Conservation (phyloP, 1,284 basidiomycete genomes). For the Ustilago xerochloae region DNA sequence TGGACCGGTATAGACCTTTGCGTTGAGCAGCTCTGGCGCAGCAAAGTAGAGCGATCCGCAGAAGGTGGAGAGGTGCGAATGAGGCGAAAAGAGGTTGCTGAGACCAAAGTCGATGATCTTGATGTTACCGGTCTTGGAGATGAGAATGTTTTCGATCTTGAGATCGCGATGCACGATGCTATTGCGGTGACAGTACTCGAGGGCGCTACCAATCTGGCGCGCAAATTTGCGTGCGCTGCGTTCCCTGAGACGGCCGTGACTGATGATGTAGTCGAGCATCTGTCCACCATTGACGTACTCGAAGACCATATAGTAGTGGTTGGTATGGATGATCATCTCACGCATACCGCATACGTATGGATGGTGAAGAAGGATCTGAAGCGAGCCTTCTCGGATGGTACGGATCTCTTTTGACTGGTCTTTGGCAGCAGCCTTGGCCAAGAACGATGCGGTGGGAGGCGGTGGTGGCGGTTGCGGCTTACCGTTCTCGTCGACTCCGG, state of each 20-base stretch:
- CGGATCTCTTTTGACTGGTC: constrained; percentile 96
- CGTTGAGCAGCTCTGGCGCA: constrained; percentile 94
- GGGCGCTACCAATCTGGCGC: constrained; percentile 91
- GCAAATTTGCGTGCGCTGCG: constrained; percentile 96
- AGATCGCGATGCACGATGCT: constrained; percentile 97
- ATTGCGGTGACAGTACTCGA: constrained; percentile 97
- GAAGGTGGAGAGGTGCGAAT: constrained; percentile 86
- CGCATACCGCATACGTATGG: constrained; percentile 99
- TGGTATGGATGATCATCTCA: constrained; percentile 76
- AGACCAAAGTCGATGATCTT: constrained; percentile 99
- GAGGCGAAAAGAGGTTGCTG: constrained; percentile 93
- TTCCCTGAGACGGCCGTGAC: constrained; percentile 93
- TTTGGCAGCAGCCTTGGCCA: constrained; percentile 72
- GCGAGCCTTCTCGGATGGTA: constrained; percentile 93
- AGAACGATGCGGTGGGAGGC: constrained; percentile 52
- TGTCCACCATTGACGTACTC: constrained; percentile 99
- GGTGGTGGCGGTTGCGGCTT: constrained; percentile 56
- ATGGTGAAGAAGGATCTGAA: constrained; percentile 90
- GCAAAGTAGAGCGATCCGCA: constrained; percentile 98
- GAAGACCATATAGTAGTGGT: constrained; percentile 98
- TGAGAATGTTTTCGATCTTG: constrained; percentile 99
- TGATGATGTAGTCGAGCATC: constrained; percentile 99
- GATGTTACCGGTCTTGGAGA: constrained; percentile 97
- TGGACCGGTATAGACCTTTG: constrained; percentile 94
- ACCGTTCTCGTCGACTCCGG: constrained; percentile 69